Conservation (phyloP, 441 rosid species). For the Dalechampia spathulata region DNA sequence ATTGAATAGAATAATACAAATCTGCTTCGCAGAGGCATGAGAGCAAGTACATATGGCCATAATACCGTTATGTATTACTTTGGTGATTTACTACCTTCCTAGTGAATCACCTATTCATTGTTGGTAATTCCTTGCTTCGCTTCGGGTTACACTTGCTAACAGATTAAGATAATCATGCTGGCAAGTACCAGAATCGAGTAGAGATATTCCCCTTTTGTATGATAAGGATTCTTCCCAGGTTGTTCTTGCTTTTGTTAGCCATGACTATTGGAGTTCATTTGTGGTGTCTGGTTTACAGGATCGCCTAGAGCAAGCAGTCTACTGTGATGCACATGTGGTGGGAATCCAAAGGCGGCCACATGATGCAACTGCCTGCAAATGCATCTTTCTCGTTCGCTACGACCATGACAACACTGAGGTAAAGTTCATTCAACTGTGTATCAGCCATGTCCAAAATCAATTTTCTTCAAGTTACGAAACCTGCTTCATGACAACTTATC, state of each 20-base stretch:
- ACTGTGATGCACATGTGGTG: slow-evolving; percentile 60
- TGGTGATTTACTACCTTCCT: too few species aligned
- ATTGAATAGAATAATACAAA: not conserved
- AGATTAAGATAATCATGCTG: not conserved
- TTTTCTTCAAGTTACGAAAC: too few species aligned
- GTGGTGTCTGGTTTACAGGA: slow-evolving; percentile 36
- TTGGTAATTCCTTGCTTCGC: not conserved
- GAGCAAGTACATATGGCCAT: not conserved
- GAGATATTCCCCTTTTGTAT: not conserved
- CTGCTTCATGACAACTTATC: not conserved
- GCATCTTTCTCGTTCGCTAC: slow-evolving; percentile 56
- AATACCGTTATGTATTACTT: not conserved
- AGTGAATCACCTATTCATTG: not conserved
- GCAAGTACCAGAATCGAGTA: not conserved
- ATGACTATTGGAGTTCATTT: not conserved
- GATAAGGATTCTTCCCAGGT: not conserved
- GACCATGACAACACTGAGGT: slow-evolving; percentile 51
- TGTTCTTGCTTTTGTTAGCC: not conserved
- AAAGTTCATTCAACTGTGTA: not conserved
- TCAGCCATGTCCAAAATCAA: not conserved
- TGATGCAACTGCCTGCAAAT: slow-evolving; percentile 40
- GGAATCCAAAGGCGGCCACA: slow-evolving; percentile 52
- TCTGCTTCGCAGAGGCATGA: not conserved
- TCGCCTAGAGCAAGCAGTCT: slow-evolving; percentile 44
- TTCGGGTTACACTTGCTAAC: not conserved